Conservation (phyloP, 768 basidiomycete genomes). For the Tylopilus subfusipes region DNA sequence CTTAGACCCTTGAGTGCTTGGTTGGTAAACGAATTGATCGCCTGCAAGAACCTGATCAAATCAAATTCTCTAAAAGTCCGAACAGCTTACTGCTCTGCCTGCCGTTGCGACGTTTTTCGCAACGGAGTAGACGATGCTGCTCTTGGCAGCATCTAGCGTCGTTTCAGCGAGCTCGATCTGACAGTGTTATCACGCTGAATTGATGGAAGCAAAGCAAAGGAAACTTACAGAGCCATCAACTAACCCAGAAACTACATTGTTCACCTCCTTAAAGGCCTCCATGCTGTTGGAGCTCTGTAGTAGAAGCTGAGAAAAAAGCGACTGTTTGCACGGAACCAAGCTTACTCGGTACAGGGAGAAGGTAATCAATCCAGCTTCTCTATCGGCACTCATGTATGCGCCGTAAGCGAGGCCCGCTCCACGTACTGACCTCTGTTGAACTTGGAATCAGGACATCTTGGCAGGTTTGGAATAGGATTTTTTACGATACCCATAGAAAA, state of each 20-base stretch:
- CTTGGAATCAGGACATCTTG: slow-evolving; percentile 5
- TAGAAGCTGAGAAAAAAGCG: slow-evolving; percentile 3
- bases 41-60: slow-evolving; percentile 42
- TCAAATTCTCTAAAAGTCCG: background rate
- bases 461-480: background rate
- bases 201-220: background rate
- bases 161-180: slow-evolving; percentile 81
- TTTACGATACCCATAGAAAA: slow-evolving; percentile 75
- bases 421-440: slow-evolving; percentile 74
- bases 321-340: background rate
- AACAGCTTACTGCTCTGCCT: slow-evolving; percentile 69
- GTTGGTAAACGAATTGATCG: slow-evolving; percentile 79
- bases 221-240: slow-evolving; percentile 73
- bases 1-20: slow-evolving; percentile 86
- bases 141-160: slow-evolving; percentile 86
- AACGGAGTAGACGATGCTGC: slow-evolving; percentile 82
- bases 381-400: slow-evolving; percentile 69
- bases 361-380: slow-evolving; percentile 71
- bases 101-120: slow-evolving; percentile 81
- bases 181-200: slow-evolving; percentile 1
- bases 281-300: slow-evolving; percentile 76
- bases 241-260: slow-evolving; percentile 71
- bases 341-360: slow-evolving; percentile 79
- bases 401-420: slow-evolving; percentile 95
- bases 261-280: slow-evolving; percentile 77